Conservation (phyloP, 2,329 filamentous ascomycete species). For the Cladobotryum protrusum region DNA sequence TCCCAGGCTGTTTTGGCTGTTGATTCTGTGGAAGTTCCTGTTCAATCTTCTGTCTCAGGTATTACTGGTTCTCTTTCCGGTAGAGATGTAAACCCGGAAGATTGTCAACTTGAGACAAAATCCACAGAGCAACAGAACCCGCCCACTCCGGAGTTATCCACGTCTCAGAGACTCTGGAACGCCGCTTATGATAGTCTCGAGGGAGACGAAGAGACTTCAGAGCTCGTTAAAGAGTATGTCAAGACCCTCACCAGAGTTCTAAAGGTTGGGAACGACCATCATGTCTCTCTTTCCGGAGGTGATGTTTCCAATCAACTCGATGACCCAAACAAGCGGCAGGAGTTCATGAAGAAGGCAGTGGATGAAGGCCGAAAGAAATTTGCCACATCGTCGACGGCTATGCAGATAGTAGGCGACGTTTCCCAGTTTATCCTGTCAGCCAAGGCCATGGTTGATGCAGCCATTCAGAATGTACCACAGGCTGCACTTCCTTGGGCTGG, state of each 20-base stretch:
- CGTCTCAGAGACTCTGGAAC: constrained; percentile 4
- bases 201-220: constrained; percentile 1
- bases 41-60: not conserved
- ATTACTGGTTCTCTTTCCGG: not conserved
- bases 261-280: not conserved
- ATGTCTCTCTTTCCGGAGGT: not conserved
- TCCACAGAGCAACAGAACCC: constrained; percentile 1
- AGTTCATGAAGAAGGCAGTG: not conserved
- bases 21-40: not conserved
- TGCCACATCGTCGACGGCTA: constrained; percentile 15
- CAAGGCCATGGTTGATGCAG: constrained; percentile 21
- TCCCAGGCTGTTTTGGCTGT: not conserved
- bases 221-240: constrained; percentile 2
- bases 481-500: constrained; percentile 33
- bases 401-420: constrained; percentile 17
- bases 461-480: constrained; percentile 23
- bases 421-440: constrained; percentile 18
- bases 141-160: not conserved
- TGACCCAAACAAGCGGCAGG: not conserved
- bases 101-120: not conserved
- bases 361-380: not conserved
- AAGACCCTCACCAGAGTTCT: constrained; percentile 7
- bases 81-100: not conserved
- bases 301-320: not conserved
- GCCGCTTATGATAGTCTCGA: constrained; percentile 5